These are phyloP conservation scores for Kentomonas sorsogonicus DNA, from an alignment of 208 protist genomes.

Conservation along the genomic window DNA sequence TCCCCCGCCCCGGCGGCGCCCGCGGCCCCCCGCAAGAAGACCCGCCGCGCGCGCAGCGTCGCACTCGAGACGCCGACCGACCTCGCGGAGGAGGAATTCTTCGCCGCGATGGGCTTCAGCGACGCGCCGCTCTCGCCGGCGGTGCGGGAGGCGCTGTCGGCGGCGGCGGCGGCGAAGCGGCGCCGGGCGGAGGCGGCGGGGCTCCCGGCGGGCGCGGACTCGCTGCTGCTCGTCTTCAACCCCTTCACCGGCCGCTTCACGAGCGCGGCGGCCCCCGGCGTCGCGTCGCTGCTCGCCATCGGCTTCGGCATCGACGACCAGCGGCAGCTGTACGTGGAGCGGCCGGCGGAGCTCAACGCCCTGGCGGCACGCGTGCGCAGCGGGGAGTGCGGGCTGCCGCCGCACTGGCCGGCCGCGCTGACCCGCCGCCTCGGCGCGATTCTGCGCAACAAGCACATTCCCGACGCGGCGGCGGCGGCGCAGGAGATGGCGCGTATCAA, in stretches of 20 bases:
- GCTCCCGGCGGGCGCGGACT: not conserved
- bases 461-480: constrained; percentile 64
- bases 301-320: constrained; percentile 76
- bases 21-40: not conserved
- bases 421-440: constrained; percentile 50
- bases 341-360: constrained; percentile 47
- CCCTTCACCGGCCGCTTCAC: constrained; percentile 81
- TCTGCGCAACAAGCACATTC: constrained; percentile 49
- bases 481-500: constrained; percentile 79
- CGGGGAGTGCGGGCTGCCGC: constrained; percentile 42
- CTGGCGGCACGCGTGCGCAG: constrained; percentile 59
- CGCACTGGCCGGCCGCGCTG: constrained; percentile 71
- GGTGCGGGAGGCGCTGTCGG: not conserved
- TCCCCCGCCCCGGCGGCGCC: not conserved
- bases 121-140: no score
- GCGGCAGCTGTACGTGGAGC: constrained; percentile 58
- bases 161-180: not conserved
- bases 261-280: constrained; percentile 52
- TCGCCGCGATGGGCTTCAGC: not conserved
- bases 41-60: no score
- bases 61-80: not conserved
- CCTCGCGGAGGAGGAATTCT: constrained; percentile 4
- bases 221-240: constrained; percentile 65
- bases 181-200: not conserved
- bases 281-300: constrained; percentile 51